phyloP scores from a whole-genome alignment of 2,329 filamentous ascomycete species.

The Fusarium abutilonis region DNA sequence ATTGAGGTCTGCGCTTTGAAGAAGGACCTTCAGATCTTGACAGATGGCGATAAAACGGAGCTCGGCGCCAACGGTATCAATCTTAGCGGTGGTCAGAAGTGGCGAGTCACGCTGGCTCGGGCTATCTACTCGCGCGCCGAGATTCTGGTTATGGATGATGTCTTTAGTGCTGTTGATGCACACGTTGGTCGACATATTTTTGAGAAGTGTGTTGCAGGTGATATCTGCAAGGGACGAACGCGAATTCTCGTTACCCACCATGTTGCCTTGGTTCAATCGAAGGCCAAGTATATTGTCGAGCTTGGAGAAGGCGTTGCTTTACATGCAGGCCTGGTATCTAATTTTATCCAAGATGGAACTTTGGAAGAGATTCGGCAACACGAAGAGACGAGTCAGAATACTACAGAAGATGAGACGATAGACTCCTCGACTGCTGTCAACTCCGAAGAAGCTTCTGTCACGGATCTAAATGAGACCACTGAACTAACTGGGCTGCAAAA shows the following conservation, averaged over 20 bases:
- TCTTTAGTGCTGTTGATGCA: slow-evolving; percentile 84
- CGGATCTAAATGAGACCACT: slow-evolving; percentile 53
- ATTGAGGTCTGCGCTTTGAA: slow-evolving; percentile 76
- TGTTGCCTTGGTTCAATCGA: slow-evolving; percentile 74
- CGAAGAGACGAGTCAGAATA: slow-evolving; percentile 59
- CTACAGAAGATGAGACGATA: slow-evolving; percentile 59
- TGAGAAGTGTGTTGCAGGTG: slow-evolving; percentile 77
- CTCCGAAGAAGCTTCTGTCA: slow-evolving; percentile 60
- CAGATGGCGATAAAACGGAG: slow-evolving; percentile 81
- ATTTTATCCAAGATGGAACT: slow-evolving; percentile 67
- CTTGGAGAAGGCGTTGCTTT: slow-evolving; percentile 74
- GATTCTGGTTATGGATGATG: slow-evolving; percentile 82
- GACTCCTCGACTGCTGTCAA: slow-evolving; percentile 61
- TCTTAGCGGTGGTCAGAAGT: slow-evolving; percentile 83
- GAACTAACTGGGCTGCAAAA: slow-evolving; percentile 59
- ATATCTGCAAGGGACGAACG: slow-evolving; percentile 74
- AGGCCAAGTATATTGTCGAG: slow-evolving; percentile 78
- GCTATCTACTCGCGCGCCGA: slow-evolving; percentile 82
- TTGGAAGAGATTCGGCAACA: slow-evolving; percentile 67
- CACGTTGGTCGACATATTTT: slow-evolving; percentile 84
- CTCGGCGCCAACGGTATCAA: slow-evolving; percentile 88
- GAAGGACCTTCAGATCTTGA: slow-evolving; percentile 79
- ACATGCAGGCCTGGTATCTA: slow-evolving; percentile 70
- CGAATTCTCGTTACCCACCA: slow-evolving; percentile 85
- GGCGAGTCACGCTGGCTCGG: slow-evolving; percentile 81